Evolutionary conservation across 202 grass and related monocot genomes (phyloP).

Genomic region (Carex sylvatica): DNA sequence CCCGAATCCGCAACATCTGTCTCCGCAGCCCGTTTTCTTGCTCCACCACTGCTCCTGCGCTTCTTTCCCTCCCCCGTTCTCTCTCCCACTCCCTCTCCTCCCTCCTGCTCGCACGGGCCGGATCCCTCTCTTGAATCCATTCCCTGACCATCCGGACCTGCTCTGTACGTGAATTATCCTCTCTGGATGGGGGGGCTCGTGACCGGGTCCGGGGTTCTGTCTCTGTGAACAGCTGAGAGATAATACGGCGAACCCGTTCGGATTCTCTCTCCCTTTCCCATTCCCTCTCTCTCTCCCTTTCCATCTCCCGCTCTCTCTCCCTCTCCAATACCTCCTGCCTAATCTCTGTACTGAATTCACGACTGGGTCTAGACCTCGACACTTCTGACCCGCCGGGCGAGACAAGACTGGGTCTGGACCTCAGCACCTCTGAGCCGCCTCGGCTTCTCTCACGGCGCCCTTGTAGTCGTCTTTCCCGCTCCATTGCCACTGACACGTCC

Average conservation of each 20-base stretch:
- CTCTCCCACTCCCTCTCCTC: conserved; percentile 43
- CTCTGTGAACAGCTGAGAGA: conserved; percentile 47
- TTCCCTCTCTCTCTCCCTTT: conserved; percentile 31
- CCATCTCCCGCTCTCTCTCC: conserved; percentile 27
- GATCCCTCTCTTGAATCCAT: conserved; percentile 96
- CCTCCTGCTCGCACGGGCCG: conserved; percentile 60
- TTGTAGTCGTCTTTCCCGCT: conserved; percentile 34
- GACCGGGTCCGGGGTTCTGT: conserved; percentile 14
- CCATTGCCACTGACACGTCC: conserved; percentile 30
- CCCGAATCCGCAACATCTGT: conserved; percentile 54
- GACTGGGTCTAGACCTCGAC: conserved; percentile 15
- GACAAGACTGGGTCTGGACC: too few species aligned
- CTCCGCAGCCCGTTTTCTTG: conserved; percentile 36
- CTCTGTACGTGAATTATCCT: conserved; percentile 41
- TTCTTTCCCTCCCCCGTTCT: conserved; percentile 34
- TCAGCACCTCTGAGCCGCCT: background rate
- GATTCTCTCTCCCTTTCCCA: conserved; percentile 49
- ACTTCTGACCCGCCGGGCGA: too few species aligned
- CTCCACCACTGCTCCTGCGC: conserved; percentile 10
- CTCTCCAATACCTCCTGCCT: conserved; percentile 28
- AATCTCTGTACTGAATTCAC: conserved; percentile 24
- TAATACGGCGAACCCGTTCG: conserved; percentile 55
- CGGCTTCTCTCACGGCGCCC: conserved; percentile 23
- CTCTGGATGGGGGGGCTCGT: conserved; percentile 21
- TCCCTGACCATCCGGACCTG: conserved; percentile 87